Conservation (phyloP, 371 early-diverging fungal genomes). For the Rhizomucor pusillus region DNA sequence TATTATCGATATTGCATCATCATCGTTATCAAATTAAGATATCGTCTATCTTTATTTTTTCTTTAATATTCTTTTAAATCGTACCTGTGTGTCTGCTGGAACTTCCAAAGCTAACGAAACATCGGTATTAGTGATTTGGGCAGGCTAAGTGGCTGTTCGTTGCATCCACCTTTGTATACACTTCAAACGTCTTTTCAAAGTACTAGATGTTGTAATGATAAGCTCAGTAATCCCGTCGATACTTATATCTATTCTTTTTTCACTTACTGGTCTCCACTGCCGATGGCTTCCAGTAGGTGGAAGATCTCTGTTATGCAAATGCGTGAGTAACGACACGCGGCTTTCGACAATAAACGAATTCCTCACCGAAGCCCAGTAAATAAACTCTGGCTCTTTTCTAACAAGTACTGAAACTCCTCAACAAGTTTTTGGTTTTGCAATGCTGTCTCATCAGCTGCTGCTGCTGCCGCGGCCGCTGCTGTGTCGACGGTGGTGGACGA, state of each 20-base stretch:
- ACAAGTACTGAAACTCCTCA: constrained; percentile 91
- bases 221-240: neutral
- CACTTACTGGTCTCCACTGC: constrained; percentile 68
- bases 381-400: constrained; percentile 94
- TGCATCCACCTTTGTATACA: constrained; percentile 79
- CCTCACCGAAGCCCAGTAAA: constrained; percentile 89
- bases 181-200: constrained; percentile 96
- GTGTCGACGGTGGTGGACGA: constrained; percentile 3
- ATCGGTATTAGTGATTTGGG: neutral
- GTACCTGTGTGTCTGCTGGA: constrained; percentile 88
- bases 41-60: neutral
- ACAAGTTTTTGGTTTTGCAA: constrained; percentile 52
- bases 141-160: neutral
- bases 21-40: neutral
- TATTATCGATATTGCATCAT: too few relatives aligned
- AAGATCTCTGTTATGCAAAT: constrained; percentile 55
- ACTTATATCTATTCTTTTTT: neutral
- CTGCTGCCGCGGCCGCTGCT: constrained; percentile 9
- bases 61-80: neutral
- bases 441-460: constrained; percentile 28
- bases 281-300: constrained; percentile 74
- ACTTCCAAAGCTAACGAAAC: constrained; percentile 81
- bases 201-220: constrained; percentile 44
- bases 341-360: neutral
- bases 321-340: too few relatives aligned